A percentile compares a stretch with the other conserved stretches of the same genome.
phyloP scores from a whole-genome alignment of 208 protist species.

The Leptomonas pyrrhocoris region DNA sequence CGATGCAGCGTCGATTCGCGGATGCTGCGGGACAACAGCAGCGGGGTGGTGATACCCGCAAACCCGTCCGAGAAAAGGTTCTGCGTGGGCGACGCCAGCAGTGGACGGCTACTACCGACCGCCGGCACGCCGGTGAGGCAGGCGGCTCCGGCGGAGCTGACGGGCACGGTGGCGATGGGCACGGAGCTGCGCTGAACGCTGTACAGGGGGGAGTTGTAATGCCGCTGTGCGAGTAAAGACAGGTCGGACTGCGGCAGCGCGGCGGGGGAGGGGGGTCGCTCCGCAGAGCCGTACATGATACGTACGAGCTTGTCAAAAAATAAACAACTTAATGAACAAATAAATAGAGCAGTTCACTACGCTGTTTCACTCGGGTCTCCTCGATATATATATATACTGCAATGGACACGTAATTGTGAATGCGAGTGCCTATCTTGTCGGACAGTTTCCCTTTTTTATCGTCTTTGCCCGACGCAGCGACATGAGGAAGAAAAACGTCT shows the following conservation, averaged over 20 bases:
- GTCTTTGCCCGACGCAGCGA: not conserved
- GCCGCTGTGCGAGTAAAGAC: constrained; percentile 1
- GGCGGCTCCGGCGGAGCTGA: not conserved
- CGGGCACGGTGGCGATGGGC: constrained; percentile 8
- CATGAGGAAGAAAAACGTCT: not conserved
- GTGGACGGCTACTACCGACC: too few species aligned
- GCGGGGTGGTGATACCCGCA: constrained; percentile 5
- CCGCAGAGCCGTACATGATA: constrained; percentile 8
- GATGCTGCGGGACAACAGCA: constrained; percentile 37
- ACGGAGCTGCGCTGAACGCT: not conserved
- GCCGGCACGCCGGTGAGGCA: not conserved
- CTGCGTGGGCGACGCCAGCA: not conserved
- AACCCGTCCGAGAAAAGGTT: constrained; percentile 1
- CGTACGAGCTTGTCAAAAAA: too few species aligned
- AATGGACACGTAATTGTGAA: too few species aligned
- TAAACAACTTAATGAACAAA: too few species aligned
- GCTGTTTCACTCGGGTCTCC: not conserved
- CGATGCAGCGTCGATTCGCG: constrained; percentile 20
- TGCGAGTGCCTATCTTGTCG: too few species aligned
- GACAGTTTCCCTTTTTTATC: too few species aligned
- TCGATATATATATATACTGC: too few species aligned
- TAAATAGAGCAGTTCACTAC: too few species aligned
- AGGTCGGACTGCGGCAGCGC: not conserved
- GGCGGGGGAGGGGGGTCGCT: not conserved
- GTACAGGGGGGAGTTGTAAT: constrained; percentile 4